phyloP scores from a whole-genome alignment of 2,329 filamentous ascomycete genomes.

The Calonectria ilicicola region DNA sequence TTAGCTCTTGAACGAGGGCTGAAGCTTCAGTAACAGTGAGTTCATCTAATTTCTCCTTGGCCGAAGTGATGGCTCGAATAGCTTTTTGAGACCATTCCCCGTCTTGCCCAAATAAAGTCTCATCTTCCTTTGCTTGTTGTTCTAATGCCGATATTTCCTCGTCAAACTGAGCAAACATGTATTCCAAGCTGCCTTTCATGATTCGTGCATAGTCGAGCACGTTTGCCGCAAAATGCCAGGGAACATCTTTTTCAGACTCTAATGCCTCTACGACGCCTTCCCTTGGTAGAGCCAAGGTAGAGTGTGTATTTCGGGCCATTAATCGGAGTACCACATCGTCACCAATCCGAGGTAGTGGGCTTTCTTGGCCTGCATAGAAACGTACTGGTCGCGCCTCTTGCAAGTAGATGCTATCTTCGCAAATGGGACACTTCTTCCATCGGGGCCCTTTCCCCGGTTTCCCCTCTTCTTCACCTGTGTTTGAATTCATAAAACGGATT shows the following conservation, averaged over 20 bases:
- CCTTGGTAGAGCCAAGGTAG: slow-evolving; percentile 87
- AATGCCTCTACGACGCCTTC: slow-evolving; percentile 80
- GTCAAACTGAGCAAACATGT: slow-evolving; percentile 86
- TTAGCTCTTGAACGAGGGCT: slow-evolving; percentile 24
- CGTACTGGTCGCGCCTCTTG: slow-evolving; percentile 89
- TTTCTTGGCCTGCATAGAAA: slow-evolving; percentile 92
- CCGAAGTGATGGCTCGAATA: slow-evolving; percentile 77
- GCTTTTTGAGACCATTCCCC: slow-evolving; percentile 93
- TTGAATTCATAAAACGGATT: slow-evolving; percentile 94
- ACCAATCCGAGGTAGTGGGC: slow-evolving; percentile 81
- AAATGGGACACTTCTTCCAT: slow-evolving; percentile 97
- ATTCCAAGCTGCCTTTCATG: slow-evolving; percentile 92
- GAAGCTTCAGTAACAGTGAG: slow-evolving; percentile 47
- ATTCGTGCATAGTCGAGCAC: slow-evolving; percentile 94
- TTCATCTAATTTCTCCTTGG: slow-evolving; percentile 77
- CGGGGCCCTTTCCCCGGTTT: slow-evolving; percentile 76
- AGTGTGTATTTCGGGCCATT: slow-evolving; percentile 83
- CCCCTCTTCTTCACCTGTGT: slow-evolving; percentile 76
- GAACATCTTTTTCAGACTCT: slow-evolving; percentile 79
- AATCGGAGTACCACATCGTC: slow-evolving; percentile 91
- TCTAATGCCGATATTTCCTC: slow-evolving; percentile 80
- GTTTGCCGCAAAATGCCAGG: slow-evolving; percentile 95
- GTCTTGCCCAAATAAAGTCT: slow-evolving; percentile 90
- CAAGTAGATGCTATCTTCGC: slow-evolving; percentile 93
- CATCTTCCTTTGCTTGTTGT: slow-evolving; percentile 87